phyloP scores from a whole-genome alignment of 176 grass and related monocot genomes.

The Chloris gayana region DNA sequence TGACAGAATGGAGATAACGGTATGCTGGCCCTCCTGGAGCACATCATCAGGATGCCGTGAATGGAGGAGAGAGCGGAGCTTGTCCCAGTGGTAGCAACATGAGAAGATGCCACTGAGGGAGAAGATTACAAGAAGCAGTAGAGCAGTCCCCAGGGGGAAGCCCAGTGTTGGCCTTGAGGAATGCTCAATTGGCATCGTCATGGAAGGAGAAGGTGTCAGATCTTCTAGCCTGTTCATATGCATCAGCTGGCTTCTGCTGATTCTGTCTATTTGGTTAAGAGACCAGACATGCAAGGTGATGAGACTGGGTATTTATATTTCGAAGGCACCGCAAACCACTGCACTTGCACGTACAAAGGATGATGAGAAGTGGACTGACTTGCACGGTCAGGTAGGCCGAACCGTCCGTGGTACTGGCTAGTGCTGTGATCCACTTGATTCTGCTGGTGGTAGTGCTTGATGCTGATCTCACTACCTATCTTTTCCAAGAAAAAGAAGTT shows the following conservation, averaged over 20 bases:
- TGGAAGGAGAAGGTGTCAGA: slow-evolving; percentile 53
- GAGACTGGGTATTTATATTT: slow-evolving; percentile 28
- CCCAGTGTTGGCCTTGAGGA: slow-evolving; percentile 71
- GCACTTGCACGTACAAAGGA: slow-evolving; percentile 42
- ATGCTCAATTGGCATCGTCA: slow-evolving; percentile 33
- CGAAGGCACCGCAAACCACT: slow-evolving; percentile 21
- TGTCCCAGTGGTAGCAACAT: slow-evolving; percentile 98
- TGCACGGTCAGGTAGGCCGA: slow-evolving; percentile 59
- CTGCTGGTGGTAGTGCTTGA: slow-evolving; percentile 43
- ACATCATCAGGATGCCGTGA: slow-evolving; percentile 32
- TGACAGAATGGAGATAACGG: slow-evolving; percentile 30
- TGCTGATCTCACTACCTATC: slow-evolving; percentile 33
- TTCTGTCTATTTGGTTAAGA: slow-evolving; percentile 38
- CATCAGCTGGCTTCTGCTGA: slow-evolving; percentile 30
- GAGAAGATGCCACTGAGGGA: slow-evolving; percentile 91
- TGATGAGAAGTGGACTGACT: slow-evolving; percentile 48
- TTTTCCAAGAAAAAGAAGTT: slow-evolving; percentile 46
- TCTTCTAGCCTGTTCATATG: slow-evolving; percentile 50
- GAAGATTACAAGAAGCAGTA: slow-evolving; percentile 86
- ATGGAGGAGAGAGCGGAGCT: slow-evolving; percentile 61
- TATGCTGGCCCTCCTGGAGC: slow-evolving; percentile 37
- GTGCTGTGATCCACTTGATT: slow-evolving; percentile 38
- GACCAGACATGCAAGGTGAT: slow-evolving; percentile 31
- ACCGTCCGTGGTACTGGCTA: slow-evolving; percentile 58
- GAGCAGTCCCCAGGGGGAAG: slow-evolving; percentile 80